Base-by-base conservation (phyloP, 352 stramenopile species). In the Aphanomyces euteiches region DNA sequence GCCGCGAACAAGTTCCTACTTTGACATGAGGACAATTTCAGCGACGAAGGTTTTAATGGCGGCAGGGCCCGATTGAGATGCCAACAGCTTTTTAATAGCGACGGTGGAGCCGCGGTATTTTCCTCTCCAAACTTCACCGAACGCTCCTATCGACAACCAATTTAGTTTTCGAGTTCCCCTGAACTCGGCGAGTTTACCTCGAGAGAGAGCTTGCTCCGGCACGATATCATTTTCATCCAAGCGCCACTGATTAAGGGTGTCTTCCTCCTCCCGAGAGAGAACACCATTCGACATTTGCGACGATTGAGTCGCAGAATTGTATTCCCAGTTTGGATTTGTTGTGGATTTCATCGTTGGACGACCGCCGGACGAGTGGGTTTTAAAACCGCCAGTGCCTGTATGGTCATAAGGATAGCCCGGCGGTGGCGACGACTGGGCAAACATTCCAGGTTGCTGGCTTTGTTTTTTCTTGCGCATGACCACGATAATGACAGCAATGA, bases 51-150 rank as follows among this genome's bases (percentile, higher is more conserved):
- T 53, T 41, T 79, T 76, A 72, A 89, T 78, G 36, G 43, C 59
- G 17, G 48, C 39, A 1, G 41, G 59, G n/a, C 37, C 48, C 34
- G 28, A 57, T 8, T 36, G 61, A 38, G 77, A 74, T 0, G 74
- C 75, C 6, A 85, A 77, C 34, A 89, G 57, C 69, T 77, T 80
- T 73, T 93, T 93, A 72, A 93, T 86, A 4, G 85, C 85, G 15
- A 93, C 84, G 67, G 89, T 88, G 4, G 78, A 77, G 41, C 78
- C 73, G 64, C 90, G 83, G 64, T 90, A 90, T 69, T 90, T 82
- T 10, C 85, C 84, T 12, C 89, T 67, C 84, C 84, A 93, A 13
- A 93, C 85, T 63, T 93, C 84, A 7, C 85, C 85, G 45, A 82
- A 91, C 38, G 83, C 85, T 66, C 85, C 85, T 67, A 61, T 37